phyloP scores from a whole-genome alignment of 371 early-diverging fungal genomes.

The Lichtheimia hyalospora region DNA sequence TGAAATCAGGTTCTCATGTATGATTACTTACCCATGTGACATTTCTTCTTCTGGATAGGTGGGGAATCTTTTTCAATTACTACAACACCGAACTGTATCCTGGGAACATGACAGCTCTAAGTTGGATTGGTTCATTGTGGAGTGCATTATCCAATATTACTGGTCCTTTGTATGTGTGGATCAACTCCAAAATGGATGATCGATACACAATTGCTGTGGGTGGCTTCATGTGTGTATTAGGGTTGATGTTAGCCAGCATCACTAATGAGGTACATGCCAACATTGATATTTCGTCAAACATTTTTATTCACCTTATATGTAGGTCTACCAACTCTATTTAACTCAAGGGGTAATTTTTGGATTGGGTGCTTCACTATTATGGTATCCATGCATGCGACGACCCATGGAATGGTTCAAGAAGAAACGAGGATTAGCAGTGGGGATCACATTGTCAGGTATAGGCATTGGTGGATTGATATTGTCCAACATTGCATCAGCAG shows the following conservation, averaged over 20 bases:
- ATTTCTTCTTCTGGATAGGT: no score
- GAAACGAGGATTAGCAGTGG: constrained; percentile 18
- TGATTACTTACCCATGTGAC: no score
- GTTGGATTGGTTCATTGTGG: constrained; percentile 47
- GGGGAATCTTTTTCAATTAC: constrained; percentile 32
- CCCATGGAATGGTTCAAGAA: constrained; percentile 16
- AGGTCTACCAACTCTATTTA: constrained; percentile 25
- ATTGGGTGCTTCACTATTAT: constrained; percentile 10
- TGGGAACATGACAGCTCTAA: constrained; percentile 26
- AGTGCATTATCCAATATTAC: constrained; percentile 28
- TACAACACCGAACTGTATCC: constrained; percentile 34
- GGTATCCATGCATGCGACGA: constrained; percentile 15
- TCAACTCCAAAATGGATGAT: constrained; percentile 33
- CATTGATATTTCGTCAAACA: neutral
- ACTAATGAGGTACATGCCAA: constrained; percentile 8
- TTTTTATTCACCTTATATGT: neutral
- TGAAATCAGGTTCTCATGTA: no score
- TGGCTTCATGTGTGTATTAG: constrained; percentile 48
- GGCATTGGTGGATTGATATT: constrained; percentile 71
- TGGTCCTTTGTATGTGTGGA: constrained; percentile 41
- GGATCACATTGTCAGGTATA: constrained; percentile 49
- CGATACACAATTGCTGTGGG: constrained; percentile 17
- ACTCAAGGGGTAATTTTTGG: constrained; percentile 24
- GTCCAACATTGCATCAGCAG: constrained; percentile 52
- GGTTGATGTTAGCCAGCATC: constrained; percentile 24